Conservation (phyloP, 805 yeast species). For the Yamadazyma scolyti region DNA sequence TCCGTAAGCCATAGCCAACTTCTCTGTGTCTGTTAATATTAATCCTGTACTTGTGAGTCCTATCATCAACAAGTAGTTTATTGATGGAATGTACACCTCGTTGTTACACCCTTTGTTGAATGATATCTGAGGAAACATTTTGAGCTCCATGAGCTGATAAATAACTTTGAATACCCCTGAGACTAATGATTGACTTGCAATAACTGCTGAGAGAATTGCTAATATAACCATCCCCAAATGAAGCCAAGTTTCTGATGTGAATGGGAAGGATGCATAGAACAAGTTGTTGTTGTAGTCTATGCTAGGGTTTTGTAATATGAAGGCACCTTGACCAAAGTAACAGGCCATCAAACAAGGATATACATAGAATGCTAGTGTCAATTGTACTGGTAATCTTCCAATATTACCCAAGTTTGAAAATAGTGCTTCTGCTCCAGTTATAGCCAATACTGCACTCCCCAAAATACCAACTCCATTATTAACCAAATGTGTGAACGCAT, state of each 20-base stretch:
- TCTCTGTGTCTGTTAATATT: conserved; percentile 46
- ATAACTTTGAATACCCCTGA: conserved; percentile 52
- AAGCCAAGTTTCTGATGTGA: conserved; percentile 47
- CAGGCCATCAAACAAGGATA: conserved; percentile 50
- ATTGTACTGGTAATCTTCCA: conserved; percentile 46
- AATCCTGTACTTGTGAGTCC: conserved; percentile 50
- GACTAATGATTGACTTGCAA: conserved; percentile 60
- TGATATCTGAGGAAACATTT: conserved; percentile 50
- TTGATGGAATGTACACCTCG: conserved; percentile 49
- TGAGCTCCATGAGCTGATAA: conserved; percentile 49
- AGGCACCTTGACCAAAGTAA: conserved; percentile 58
- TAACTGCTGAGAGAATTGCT: conserved; percentile 52
- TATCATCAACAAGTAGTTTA: conserved; percentile 49
- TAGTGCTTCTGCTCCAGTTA: conserved; percentile 63
- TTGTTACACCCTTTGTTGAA: conserved; percentile 47
- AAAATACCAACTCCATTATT: conserved; percentile 40
- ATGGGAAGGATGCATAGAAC: conserved; percentile 51
- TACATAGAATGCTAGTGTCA: conserved; percentile 44
- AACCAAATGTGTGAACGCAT: conserved; percentile 45
- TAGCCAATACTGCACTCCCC: conserved; percentile 49
- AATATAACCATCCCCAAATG: conserved; percentile 49
- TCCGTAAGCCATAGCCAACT: conserved; percentile 59
- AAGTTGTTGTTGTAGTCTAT: conserved; percentile 35
- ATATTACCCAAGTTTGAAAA: conserved; percentile 62
- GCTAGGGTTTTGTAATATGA: conserved; percentile 40